These are phyloP conservation scores for Aureobasidium uvarum DNA, from an alignment of 2,329 filamentous ascomycete species.

Conservation along the genomic window DNA sequence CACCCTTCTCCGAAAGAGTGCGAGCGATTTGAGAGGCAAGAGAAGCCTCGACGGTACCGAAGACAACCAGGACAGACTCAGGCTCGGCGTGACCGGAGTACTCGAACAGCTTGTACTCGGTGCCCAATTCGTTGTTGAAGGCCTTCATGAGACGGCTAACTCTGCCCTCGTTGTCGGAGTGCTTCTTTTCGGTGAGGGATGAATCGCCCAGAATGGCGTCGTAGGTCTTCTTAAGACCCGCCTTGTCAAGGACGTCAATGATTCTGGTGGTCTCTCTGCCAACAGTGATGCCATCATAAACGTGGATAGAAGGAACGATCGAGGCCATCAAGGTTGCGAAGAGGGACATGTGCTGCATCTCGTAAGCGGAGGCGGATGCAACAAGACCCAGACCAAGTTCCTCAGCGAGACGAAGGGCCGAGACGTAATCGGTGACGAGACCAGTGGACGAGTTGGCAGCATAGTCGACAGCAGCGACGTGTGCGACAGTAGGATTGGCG, in stretches of 20 bases:
- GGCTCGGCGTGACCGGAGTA: conserved; percentile 81
- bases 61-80: conserved; percentile 82
- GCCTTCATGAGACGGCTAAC: conserved; percentile 67
- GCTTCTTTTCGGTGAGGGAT: conserved; percentile 64
- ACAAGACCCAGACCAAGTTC: conserved; percentile 87
- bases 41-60: conserved; percentile 88
- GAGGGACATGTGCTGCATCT: conserved; percentile 94
- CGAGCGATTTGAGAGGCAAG: conserved; percentile 77
- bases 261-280: conserved; percentile 79
- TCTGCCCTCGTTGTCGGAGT: conserved; percentile 68
- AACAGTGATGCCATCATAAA: conserved; percentile 82
- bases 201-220: conserved; percentile 62
- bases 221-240: conserved; percentile 67
- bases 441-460: conserved; percentile 61
- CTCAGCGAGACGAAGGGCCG: conserved; percentile 76
- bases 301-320: conserved; percentile 77
- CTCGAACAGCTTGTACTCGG: conserved; percentile 89
- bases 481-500: conserved; percentile 87
- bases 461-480: conserved; percentile 90
- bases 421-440: conserved; percentile 83
- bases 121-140: conserved; percentile 89
- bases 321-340: conserved; percentile 78
- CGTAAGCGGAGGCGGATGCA: conserved; percentile 79
- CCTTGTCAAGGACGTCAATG: conserved; percentile 74
- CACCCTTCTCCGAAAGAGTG: conserved; percentile 68